Evolutionary conservation across 208 protist species (phyloP), one percentile per base, ranked within the genome.

Genomic region (Naegleria lovaniensis): DNA sequence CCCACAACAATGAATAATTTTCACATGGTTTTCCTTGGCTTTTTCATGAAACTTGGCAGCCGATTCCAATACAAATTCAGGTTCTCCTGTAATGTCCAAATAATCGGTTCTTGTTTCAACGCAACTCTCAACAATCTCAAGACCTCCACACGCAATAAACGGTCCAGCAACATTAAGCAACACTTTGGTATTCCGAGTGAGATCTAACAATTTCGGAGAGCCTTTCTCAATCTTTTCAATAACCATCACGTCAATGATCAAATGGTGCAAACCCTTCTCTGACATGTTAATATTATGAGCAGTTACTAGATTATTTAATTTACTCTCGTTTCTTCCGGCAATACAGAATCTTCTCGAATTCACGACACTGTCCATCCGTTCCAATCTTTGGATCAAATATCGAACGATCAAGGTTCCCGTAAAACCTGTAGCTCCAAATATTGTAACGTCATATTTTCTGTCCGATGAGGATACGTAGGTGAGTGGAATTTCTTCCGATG

Each of bases 11-110:
- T 94, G 93, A 83, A 96, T 94, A 43, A 98, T 59, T 52, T 91
- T 91, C 58, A 97, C 92, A 59, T 93, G 92, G 58, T 94, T 93
- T 83, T 92, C 67, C 79, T 51, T 92, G 25, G 97, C 96, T 83
- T 92, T 92, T n/a, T 95, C 93, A 92, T 97, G 92, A 92, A 95
- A 95, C 83, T 92, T 90, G 38, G 95, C 94, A 38, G 94, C 93
- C 36, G 97, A 95, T 41, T 90, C 59, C 51, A 94, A 93, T 13
- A 98, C 94, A 94, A 95, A 98, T 38, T 85, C 89, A 90, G 94
- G 94, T 92, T 98, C 97, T 41, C 97, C 97, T 16, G 96, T 98
- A 79, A 95, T 96, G 93, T 98, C 97, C 59, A 97, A 92, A 92
- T 98, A 98, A 93, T 97, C 94, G 9, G 94, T 96, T 29, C 91